Evolutionary conservation across 768 basidiomycete species (phyloP).

Genomic region (Lyophyllum shimeji): DNA sequence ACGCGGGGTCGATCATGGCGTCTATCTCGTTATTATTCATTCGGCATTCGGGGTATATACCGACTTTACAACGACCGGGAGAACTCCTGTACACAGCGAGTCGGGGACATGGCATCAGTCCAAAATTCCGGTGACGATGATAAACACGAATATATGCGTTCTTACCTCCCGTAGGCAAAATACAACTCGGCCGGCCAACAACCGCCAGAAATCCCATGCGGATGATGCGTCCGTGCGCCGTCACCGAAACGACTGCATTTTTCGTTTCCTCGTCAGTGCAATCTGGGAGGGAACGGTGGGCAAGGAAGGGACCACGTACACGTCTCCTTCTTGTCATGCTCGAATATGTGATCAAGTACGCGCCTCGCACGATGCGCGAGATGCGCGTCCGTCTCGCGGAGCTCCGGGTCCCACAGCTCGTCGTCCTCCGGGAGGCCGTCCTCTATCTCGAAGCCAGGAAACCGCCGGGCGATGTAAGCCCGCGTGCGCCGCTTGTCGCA

Average conservation of each 20-base stretch:
- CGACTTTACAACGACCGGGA: neutral
- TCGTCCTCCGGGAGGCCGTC: conserved; percentile 62
- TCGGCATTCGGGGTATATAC: neutral
- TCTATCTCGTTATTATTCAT: too few relatives aligned
- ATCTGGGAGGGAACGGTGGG: neutral
- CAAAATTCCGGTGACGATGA: neutral
- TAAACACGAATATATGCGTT: conserved; percentile 4
- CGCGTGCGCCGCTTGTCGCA: conserved; percentile 62
- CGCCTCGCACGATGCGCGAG: conserved; percentile 44
- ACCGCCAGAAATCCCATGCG: conserved; percentile 47
- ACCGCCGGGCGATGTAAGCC: conserved; percentile 47
- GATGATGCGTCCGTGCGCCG: conserved; percentile 65
- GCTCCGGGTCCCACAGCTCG: conserved; percentile 52
- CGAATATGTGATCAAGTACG: conserved; percentile 59
- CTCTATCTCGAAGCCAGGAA: conserved; percentile 57
- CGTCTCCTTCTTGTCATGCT: conserved; percentile 34
- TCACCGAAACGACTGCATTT: conserved; percentile 59
- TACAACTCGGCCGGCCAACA: conserved; percentile 42
- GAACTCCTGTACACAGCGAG: neutral
- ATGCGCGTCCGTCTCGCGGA: conserved; percentile 52
- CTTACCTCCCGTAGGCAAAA: conserved; percentile 65
- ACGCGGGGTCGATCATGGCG: too few relatives aligned
- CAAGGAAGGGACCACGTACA: conserved; percentile 37
- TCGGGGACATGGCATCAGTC: neutral
- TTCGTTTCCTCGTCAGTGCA: too few relatives aligned